Percentiles rank a stretch among this genome's conserved stretches.
Evolutionary conservation across 805 yeast genomes (phyloP).

Genomic region (Starmerella bacillaris): DNA sequence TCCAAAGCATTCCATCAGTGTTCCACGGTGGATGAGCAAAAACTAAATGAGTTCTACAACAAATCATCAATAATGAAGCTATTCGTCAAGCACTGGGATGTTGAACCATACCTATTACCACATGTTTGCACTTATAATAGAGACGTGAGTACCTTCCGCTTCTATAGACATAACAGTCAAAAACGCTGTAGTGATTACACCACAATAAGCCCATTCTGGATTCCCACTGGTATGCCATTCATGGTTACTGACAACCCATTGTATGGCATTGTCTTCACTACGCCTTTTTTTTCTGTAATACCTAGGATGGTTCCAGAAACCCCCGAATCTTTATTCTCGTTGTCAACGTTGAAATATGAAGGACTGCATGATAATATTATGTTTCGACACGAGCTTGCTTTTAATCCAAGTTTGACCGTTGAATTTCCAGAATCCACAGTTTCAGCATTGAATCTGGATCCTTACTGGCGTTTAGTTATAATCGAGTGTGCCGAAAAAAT

Average conservation of each 20-base stretch:
- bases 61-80: not conserved
- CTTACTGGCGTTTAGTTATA: conserved; percentile 70
- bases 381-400: conserved; percentile 76
- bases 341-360: conserved; percentile 71
- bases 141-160: too few species aligned
- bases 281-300: conserved; percentile 13
- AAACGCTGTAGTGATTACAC: not conserved
- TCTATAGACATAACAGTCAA: too few species aligned
- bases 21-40: too few species aligned
- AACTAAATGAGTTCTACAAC: not conserved
- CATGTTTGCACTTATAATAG: not conserved
- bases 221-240: conserved; percentile 13
- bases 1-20: too few species aligned
- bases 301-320: not conserved
- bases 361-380: conserved; percentile 85
- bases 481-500: conserved; percentile 79
- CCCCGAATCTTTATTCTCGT: conserved; percentile 64
- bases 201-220: conserved; percentile 2
- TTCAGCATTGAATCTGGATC: not conserved
- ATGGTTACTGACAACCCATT: not conserved
- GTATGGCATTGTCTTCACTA: conserved; percentile 5
- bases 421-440: conserved; percentile 3
- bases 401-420: conserved; percentile 70
- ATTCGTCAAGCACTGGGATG: not conserved
- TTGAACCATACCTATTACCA: not conserved